phyloP scores from a whole-genome alignment of 495 filamentous ascomycete species.

The Neurospora pannonica region DNA sequence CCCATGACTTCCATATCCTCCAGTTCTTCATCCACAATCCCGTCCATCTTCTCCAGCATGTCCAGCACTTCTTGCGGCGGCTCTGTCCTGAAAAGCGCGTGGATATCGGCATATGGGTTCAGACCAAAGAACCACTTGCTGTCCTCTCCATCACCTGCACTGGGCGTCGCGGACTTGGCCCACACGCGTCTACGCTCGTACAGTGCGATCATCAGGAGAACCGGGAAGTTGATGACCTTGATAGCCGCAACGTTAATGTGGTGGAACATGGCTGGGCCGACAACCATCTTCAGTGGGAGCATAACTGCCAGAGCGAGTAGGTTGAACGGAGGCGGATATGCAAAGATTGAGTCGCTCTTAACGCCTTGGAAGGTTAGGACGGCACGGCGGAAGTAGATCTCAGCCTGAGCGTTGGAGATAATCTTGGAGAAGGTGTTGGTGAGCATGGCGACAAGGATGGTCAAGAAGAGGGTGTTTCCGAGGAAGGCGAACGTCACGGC shows the following conservation, averaged over 20 bases:
- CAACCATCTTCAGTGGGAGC: conserved; percentile 46
- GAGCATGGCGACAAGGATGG: conserved; percentile 56
- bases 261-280: conserved; percentile 49
- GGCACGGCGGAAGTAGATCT: conserved; percentile 54
- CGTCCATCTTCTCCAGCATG: conserved; percentile 24
- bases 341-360: conserved; percentile 53
- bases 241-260: conserved; percentile 50
- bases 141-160: conserved; percentile 10
- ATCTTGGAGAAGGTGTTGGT: conserved; percentile 56
- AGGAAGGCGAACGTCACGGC: conserved; percentile 56
- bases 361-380: conserved; percentile 58
- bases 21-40: background rate
- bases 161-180: conserved; percentile 14
- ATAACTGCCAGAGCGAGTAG: conserved; percentile 47
- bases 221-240: conserved; percentile 44
- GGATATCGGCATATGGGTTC: conserved; percentile 48
- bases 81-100: conserved; percentile 50
- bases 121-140: conserved; percentile 43
- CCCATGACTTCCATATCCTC: background rate
- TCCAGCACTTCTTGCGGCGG: conserved; percentile 43
- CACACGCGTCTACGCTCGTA: conserved; percentile 40
- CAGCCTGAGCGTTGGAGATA: conserved; percentile 48
- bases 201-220: conserved; percentile 44
- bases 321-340: conserved; percentile 57
- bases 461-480: conserved; percentile 61